Evolutionary conservation across 2,329 filamentous ascomycete genomes (phyloP), one percentile per base, ranked within the genome.

Genomic region (Nemania sp.): DNA sequence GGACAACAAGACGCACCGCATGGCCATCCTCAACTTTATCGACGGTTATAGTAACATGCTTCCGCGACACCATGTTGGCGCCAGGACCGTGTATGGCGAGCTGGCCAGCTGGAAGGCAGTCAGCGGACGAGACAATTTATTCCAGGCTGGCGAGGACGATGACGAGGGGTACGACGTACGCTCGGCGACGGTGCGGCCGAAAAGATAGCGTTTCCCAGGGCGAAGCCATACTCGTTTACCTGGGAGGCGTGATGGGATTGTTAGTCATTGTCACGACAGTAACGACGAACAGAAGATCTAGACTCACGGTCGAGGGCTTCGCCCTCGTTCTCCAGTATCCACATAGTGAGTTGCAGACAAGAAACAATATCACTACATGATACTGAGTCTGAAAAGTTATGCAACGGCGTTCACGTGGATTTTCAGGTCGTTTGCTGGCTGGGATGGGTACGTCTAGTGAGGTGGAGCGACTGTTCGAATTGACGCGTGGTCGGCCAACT

Each of bases 1-100:
- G 18, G 21, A 32, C 25, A 17, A 10, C 46, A n/a, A 17, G 35
- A 72, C 83, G 62, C 80, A 90, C 87, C 55, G 87, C 90, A 71
- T 91, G 86, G 49, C 86, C 88, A 13, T 87, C 78, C 42, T 80
- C 77, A 39, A 94, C 88, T 0, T 77, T 68, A 48, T 83, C 86
- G 6, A 98, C 86, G 43, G 87, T 83, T 52, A 99, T 87, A 34
- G 88, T 88, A 65, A 97, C 79, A 76, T 99, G 95, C 71, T 95
- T 91, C 58, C 94, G 84, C 34, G 95, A 99, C 50, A 99, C 90
- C 1, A 89, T 90, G 70, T 90, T 91, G 70, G 95, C 85, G 5
- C 88, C 85, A 5, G 68, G 65, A 2, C 73, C 73, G 49, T 68
- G 69, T 67, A 97, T 90, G 21, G 84, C 87, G 67, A 90, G 78